Conservation (phyloP, 2,329 filamentous ascomycete genomes). For the Aspergillus caelatus region DNA sequence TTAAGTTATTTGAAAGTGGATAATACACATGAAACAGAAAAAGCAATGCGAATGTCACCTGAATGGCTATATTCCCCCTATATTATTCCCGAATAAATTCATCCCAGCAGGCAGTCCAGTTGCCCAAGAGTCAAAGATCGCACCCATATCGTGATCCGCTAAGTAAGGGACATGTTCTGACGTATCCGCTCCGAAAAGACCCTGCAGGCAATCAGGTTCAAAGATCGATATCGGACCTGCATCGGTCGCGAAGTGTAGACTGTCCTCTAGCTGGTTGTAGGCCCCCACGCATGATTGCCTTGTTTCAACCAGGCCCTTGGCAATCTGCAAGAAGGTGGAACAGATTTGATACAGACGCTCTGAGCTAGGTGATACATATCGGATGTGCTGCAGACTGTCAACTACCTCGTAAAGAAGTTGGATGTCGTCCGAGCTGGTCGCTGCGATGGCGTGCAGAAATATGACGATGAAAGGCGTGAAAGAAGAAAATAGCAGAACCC, state of each 20-base stretch:
- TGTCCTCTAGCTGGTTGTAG: conserved; percentile 9
- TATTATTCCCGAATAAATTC: background rate
- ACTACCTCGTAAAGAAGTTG: conserved; percentile 24
- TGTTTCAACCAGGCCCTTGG: conserved; percentile 14
- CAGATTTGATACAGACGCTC: conserved; percentile 20
- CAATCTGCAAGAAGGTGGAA: conserved; percentile 17
- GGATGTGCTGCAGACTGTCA: conserved; percentile 11
- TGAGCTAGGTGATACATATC: conserved; percentile 14
- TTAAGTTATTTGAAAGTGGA: too few species aligned
- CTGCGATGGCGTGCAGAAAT: conserved; percentile 23
- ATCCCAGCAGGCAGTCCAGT: background rate
- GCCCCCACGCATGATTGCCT: conserved; percentile 11
- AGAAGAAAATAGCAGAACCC: conserved; percentile 27
- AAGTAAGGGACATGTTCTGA: background rate
- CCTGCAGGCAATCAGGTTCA: background rate
- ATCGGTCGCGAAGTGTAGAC: background rate
- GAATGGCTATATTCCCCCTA: background rate
- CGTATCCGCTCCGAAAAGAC: background rate
- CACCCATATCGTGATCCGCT: background rate
- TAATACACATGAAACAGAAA: too few species aligned
- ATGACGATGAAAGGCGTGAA: conserved; percentile 31
- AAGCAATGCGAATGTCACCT: background rate
- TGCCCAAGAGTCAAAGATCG: background rate
- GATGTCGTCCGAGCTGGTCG: conserved; percentile 20
- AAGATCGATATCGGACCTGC: background rate